Evolutionary conservation across 2,329 filamentous ascomycete genomes (phyloP), one percentile per base, ranked within the genome.

Genomic region (Zymoseptoria ardabiliae): DNA sequence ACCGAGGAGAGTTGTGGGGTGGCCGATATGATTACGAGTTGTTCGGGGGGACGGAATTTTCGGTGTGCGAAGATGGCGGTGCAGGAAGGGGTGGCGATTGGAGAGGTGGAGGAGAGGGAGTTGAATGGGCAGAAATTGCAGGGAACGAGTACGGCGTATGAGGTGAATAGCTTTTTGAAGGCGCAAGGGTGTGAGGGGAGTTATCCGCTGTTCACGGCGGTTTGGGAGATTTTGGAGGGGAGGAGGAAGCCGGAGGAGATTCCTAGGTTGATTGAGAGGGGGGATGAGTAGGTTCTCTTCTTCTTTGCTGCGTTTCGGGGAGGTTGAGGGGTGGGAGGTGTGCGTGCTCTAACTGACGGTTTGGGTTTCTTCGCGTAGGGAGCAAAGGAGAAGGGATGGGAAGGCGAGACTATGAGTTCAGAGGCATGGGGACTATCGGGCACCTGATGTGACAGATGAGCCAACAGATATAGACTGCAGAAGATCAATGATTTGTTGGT

Each of bases 51-150:
- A 11, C 85, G 94, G 62, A 99, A 99, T 78, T 96, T 94, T 79
- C 86, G 90, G 59, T 97, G 93, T 74, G 93, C 94, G 54, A 95
- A 89, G 81, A 86, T 92, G 79, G 87, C 90, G 23, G 85, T 96
- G 30, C 84, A 92, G 78, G 85, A 88, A 70, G 87, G 88, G 28
- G 81, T 93, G 66, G 82, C 84, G 8, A 90, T 99, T 48, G 85
- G 88, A 66, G 91, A 97, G 75, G 87, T 99, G 50, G 94, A 99
- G 80, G 82, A 84, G 71, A 83, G 86, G 60, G 92, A 97, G 73
- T 82, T 99, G 63, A 97, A 99, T 72, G 94, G 94, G 13, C 94
- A 99, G 81, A 96, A 95, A 79, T 80, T 99, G 60, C 94, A 99
- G 78, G 94, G 94, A 45, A 97, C 91, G 0, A 87, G 87, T 67